Evolutionary conservation across 352 stramenopile genomes (phyloP), one percentile per base, ranked within the genome.

Genomic region (Pythium periplocum): DNA sequence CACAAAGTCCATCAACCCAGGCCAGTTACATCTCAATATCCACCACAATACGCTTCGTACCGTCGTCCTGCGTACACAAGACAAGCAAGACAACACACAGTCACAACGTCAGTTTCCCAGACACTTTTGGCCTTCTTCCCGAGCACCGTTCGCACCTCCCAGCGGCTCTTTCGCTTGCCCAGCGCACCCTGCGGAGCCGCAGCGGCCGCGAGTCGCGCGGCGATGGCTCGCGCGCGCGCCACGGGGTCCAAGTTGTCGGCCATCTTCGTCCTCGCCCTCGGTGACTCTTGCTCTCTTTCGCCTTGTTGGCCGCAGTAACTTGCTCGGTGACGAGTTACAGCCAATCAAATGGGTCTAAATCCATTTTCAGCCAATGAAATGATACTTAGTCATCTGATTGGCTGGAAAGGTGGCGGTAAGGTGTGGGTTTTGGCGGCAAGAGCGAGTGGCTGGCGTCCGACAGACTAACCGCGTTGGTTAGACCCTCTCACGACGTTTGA

Each of bases 81-180:
- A 26, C 17, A 26, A 26, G 17, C 17, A 26, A 26, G 17, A 26
- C 38, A 42, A 42, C 38, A 42, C 38, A 42, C 38, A 42, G 38
- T 12, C 38, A 42, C 38, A 8, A 42, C 38, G 45, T 59, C 35
- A 53, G 53, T 59, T 52, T 9, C 43, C 37, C 39, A 26, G 32
- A 31, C 30, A 10, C 43, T 1, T 11, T 36, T 11, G 38, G 7
- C 9, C 26, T 45, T 37, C 5, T 10, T 30, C 40, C n/a, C 38
- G 12, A 52, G 1, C 3, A 10, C 42, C 11, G 36, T 38, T 55
- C 80, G 62, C 47, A 89, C 84, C 74, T 92, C 83, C 78, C 83
- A 93, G 6, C 82, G 80, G 48, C 72, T 93, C 69, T 93, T 93
- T 48, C 85, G 69, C 65, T 95, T 95, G 43, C 85, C 85, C 12